phyloP scores from a whole-genome alignment of 345 rosid species.

The Salix dunnii region DNA sequence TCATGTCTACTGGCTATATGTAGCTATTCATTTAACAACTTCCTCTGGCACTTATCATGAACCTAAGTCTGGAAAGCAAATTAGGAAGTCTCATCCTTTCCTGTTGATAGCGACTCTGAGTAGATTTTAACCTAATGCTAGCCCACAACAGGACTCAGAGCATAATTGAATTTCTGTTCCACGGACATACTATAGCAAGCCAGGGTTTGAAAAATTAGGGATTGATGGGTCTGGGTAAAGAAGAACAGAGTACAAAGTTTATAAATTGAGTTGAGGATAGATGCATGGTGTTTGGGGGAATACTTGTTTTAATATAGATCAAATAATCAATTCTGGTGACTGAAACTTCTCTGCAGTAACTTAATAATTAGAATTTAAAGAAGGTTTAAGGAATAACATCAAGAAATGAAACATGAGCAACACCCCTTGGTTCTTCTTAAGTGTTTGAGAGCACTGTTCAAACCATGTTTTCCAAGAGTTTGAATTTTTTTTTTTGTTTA shows the following conservation, averaged over 20 bases:
- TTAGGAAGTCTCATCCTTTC: neutral
- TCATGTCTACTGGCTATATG: neutral
- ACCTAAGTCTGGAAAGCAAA: neutral
- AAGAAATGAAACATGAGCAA: neutral
- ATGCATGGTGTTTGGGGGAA: neutral
- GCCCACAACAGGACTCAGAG: neutral
- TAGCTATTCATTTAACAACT: neutral
- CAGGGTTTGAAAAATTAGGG: too few species aligned
- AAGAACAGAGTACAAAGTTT: neutral
- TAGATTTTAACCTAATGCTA: neutral
- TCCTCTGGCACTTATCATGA: neutral
- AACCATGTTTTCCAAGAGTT: too few species aligned
- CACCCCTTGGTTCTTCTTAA: neutral
- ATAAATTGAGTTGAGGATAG: neutral
- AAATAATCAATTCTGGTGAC: neutral
- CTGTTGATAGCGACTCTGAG: neutral
- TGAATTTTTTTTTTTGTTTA: too few species aligned
- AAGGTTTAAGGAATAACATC: neutral
- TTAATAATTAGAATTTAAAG: neutral
- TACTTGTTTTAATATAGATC: neutral
- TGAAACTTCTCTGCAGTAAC: neutral
- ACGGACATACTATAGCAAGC: neutral
- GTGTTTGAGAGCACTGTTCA: too few species aligned
- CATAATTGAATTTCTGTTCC: neutral
- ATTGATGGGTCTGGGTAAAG: neutral